Evolutionary conservation across 805 yeast genomes (phyloP).

Genomic region (Yarrowia keelungensis): DNA sequence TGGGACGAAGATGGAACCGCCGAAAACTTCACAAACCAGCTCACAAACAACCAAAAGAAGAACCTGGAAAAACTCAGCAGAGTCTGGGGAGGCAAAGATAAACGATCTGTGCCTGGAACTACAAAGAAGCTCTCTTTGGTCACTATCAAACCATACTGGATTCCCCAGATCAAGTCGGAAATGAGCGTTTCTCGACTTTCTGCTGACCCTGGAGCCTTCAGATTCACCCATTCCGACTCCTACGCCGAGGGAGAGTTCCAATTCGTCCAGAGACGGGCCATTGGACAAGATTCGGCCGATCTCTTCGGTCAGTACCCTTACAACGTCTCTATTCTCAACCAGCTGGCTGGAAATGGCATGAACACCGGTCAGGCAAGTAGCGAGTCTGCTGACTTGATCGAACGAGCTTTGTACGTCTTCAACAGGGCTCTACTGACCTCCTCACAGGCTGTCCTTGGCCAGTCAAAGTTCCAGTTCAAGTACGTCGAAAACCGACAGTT

Average conservation of each 20-base stretch:
- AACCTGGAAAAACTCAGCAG: constrained; percentile 23
- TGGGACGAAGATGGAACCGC: constrained; percentile 33
- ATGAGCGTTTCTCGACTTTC: constrained; percentile 50
- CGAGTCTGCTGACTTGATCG: constrained; percentile 75
- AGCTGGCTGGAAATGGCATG: constrained; percentile 73
- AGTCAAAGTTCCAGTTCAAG: constrained; percentile 77
- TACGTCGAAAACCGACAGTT: constrained; percentile 77
- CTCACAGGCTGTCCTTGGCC: constrained; percentile 59
- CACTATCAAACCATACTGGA: constrained; percentile 79
- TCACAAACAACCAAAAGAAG: constrained; percentile 25
- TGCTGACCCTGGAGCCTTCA: constrained; percentile 58
- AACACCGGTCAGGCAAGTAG: constrained; percentile 73
- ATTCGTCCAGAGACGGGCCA: constrained; percentile 52
- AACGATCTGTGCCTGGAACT: constrained; percentile 75
- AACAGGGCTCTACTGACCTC: constrained; percentile 72
- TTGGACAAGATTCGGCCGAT: constrained; percentile 52
- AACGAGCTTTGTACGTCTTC: constrained; percentile 77
- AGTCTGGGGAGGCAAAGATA: constrained; percentile 82
- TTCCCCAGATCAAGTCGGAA: constrained; percentile 71
- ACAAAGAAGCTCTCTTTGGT: constrained; percentile 70
- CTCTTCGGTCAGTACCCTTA: constrained; percentile 66
- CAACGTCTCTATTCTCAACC: constrained; percentile 78
- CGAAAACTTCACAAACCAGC: constrained; percentile 18
- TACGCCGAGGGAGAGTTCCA: constrained; percentile 72
- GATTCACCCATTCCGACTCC: constrained; percentile 55